Evolutionary conservation across 2,329 filamentous ascomycete species (phyloP).

Genomic region (Apiospora koreana): DNA sequence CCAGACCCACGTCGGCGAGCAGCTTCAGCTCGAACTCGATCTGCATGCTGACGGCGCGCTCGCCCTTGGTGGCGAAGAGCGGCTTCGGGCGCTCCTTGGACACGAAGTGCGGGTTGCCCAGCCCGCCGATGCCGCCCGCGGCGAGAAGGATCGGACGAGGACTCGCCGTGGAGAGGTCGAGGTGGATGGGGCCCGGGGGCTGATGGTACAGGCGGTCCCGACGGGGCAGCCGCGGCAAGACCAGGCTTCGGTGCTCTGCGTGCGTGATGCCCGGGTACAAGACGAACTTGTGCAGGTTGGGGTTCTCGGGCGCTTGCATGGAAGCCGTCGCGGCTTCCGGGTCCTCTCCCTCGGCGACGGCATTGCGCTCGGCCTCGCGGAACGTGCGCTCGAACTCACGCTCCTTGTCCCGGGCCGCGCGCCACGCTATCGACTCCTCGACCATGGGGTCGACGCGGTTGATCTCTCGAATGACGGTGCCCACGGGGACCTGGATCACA

Average conservation of each 20-base stretch:
- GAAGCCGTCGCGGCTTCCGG: conserved; percentile 30
- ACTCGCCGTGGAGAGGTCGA: conserved; percentile 76
- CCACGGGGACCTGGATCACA: conserved; percentile 86
- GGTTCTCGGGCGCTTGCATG: conserved; percentile 36
- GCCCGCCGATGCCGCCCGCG: conserved; percentile 82
- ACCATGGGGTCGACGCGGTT: conserved; percentile 74
- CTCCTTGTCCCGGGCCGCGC: conserved; percentile 42
- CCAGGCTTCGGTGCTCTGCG: conserved; percentile 61
- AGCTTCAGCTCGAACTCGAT: conserved; percentile 92
- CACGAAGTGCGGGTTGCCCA: conserved; percentile 93
- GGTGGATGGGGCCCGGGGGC: conserved; percentile 69
- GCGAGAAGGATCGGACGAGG: conserved; percentile 82
- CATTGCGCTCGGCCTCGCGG: conserved; percentile 35
- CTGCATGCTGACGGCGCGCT: conserved; percentile 74
- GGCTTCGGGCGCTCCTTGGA: conserved; percentile 74
- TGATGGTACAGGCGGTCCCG: conserved; percentile 63
- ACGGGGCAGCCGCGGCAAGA: conserved; percentile 52
- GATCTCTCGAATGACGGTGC: conserved; percentile 85
- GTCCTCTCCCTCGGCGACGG: conserved; percentile 43
- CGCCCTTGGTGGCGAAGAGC: conserved; percentile 86
- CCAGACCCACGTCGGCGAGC: conserved; percentile 90
- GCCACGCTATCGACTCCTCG: conserved; percentile 52
- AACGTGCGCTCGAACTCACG: conserved; percentile 30
- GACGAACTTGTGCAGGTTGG: conserved; percentile 73
- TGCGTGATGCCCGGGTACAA: conserved; percentile 78